A percentile compares a stretch with the other conserved stretches of the same genome.
These are phyloP conservation scores for Russula earlei DNA, from an alignment of 768 basidiomycete species.

Conservation along the genomic window DNA sequence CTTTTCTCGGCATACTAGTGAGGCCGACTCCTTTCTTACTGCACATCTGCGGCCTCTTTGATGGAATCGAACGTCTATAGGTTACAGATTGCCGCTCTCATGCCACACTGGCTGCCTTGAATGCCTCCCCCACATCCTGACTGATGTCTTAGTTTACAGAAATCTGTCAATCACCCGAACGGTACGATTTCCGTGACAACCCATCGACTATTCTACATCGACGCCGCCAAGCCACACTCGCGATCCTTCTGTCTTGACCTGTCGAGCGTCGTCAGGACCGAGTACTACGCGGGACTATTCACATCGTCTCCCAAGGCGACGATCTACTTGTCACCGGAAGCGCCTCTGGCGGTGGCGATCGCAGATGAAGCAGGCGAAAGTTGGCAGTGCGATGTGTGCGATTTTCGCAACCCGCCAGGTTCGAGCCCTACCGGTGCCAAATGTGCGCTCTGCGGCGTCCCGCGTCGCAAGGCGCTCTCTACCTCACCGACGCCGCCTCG, in stretches of 20 bases:
- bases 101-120: background rate
- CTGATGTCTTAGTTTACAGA: constrained; percentile 55
- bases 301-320: constrained; percentile 86
- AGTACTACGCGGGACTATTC: constrained; percentile 85
- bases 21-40: no score
- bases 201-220: constrained; percentile 80
- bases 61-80: no score
- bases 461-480: constrained; percentile 35
- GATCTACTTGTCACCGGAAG: constrained; percentile 41
- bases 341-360: constrained; percentile 19
- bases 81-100: background rate
- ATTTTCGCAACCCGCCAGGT: constrained; percentile 69
- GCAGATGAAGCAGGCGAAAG: constrained; percentile 33
- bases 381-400: constrained; percentile 90
- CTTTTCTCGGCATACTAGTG: no score
- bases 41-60: no score
- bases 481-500: constrained; percentile 20
- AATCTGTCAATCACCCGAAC: constrained; percentile 68
- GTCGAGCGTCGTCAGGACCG: constrained; percentile 58
- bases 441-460: constrained; percentile 79
- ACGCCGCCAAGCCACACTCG: constrained; percentile 36
- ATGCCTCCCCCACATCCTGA: constrained; percentile 18
- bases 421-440: constrained; percentile 56
- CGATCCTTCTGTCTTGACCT: constrained; percentile 66
- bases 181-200: constrained; percentile 68